Percentiles rank a stretch among this genome's conserved stretches.
These are phyloP conservation scores for Trypanosoma caninum DNA, from an alignment of 208 protist genomes.

Conservation along the genomic window DNA sequence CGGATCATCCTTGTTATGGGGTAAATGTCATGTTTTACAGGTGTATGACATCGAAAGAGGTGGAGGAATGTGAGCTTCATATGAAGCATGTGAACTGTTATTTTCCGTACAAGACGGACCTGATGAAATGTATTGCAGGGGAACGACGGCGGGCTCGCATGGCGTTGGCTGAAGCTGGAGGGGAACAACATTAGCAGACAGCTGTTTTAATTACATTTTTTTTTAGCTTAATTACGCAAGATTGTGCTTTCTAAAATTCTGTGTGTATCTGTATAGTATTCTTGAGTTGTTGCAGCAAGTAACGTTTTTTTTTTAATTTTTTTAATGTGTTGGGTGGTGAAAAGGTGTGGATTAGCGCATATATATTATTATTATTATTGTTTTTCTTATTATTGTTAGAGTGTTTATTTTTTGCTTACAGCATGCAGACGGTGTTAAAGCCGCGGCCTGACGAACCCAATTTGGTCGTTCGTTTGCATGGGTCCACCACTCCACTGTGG, in stretches of 20 bases:
- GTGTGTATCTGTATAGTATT: too few relatives aligned
- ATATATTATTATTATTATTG: not conserved
- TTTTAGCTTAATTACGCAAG: too few relatives aligned
- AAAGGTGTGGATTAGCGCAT: not conserved
- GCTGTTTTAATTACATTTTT: too few relatives aligned
- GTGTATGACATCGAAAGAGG: slow-evolving; percentile 77
- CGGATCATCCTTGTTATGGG: slow-evolving; percentile 59
- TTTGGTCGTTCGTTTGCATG: slow-evolving; percentile 10
- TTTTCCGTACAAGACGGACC: slow-evolving; percentile 78
- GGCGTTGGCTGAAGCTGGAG: not conserved
- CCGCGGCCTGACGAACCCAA: slow-evolving; percentile 19
- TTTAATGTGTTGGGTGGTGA: too few relatives aligned
- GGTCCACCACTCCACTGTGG: slow-evolving; percentile 72
- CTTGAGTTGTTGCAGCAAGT: too few relatives aligned
- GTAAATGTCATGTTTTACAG: slow-evolving; percentile 63
- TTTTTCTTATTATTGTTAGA: slow-evolving; percentile 22
- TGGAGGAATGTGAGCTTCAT: slow-evolving; percentile 77
- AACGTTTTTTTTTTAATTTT: too few relatives aligned
- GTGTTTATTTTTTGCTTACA: slow-evolving; percentile 2
- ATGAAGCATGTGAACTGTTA: slow-evolving; percentile 87
- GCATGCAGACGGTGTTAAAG: slow-evolving; percentile 17
- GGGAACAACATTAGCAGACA: too few relatives aligned
- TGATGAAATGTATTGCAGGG: slow-evolving; percentile 83
- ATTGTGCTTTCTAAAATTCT: not conserved
- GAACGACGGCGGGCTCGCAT: slow-evolving; percentile 52